Evolutionary conservation across 805 yeast genomes (phyloP).

Genomic region (Schwanniomyces pseudopolymorphus): DNA sequence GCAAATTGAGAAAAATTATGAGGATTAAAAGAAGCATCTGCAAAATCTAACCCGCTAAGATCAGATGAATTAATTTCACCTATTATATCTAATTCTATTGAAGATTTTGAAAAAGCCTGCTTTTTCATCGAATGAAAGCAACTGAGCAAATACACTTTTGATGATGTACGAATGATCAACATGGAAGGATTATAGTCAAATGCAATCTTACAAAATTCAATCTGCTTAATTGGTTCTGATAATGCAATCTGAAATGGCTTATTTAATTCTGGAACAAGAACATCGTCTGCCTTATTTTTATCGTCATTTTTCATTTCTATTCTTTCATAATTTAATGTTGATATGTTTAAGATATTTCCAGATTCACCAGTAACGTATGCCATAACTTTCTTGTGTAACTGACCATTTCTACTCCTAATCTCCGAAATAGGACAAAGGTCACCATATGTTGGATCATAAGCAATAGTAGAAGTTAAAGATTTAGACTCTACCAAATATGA

Average conservation of each 20-base stretch:
- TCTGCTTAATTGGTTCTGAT: constrained; percentile 40
- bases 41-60: constrained; percentile 34
- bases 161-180: constrained; percentile 39
- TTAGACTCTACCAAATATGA: constrained; percentile 23
- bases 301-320: constrained; percentile 1
- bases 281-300: constrained; percentile 6
- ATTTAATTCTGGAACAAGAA: constrained; percentile 9
- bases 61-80: constrained; percentile 19
- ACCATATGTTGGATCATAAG: constrained; percentile 39
- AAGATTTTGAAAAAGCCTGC: constrained; percentile 2
- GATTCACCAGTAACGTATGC: constrained; percentile 31
- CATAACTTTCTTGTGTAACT: constrained; percentile 11
- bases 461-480: constrained; percentile 19
- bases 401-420: constrained; percentile 8
- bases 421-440: constrained; percentile 13
- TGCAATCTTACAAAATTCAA: constrained; percentile 28
- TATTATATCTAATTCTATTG: constrained; percentile 8
- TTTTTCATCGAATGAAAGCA: constrained; percentile 12
- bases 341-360: constrained; percentile 28
- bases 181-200: constrained; percentile 21
- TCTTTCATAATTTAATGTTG: constrained; percentile 11
- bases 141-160: constrained; percentile 30
- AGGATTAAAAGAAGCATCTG: constrained; percentile 49
- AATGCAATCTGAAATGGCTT: constrained; percentile 20
- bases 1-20: constrained; percentile 38